Base-by-base conservation (phyloP, 2,329 filamentous ascomycete species). In the Acrocalymma vagum region DNA sequence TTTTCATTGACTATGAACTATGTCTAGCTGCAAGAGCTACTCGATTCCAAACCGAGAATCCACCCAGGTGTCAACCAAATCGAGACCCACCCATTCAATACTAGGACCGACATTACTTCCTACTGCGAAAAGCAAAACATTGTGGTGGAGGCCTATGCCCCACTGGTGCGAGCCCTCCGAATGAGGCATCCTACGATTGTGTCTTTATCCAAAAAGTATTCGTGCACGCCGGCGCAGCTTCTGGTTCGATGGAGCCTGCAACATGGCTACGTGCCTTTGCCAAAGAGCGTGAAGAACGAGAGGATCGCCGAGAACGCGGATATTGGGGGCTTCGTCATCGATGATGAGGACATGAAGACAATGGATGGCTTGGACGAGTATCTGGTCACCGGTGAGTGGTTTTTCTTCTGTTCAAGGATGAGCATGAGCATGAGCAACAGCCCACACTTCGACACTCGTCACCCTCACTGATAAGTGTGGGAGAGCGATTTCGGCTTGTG, bases 41-140 rank as follows among this genome's bases (percentile, higher is more conserved):
- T 90, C 59, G 76, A 77, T 2, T 79, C 78, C 0, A 81, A 81
- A 9, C 84, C 86, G 0, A 76, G 77, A 1, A 78, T 88, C 29
- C 66, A 74, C 8, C 88, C 89, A 0, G 81, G 83, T 2, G 82
- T 93, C 34, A 93, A 93, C 59, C 89, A 94, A 71, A 86, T 92
- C 56, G 66, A 93, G 65, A 80, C 92, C 2, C 88, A 93, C 48
- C 88, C 88, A 0, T 94, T 93, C 79, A 90, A 92, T 65, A 90
- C 87, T 2, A 82, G 86, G 36, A 77, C 75, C 0, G 76, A 78
- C 24, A 90, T 94, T 48, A 79, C 83, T 1, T 76, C 79, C 9
- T 84, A 82, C 54, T 89, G 89, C 60, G 76, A 81, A 41, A 72
- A 81, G 45, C 74, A 92, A 50, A 72, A 75, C 24, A 91, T 94